Evolutionary conservation across 2,329 filamentous ascomycete species (phyloP).

Genomic region (Colletotrichum sp.): DNA sequence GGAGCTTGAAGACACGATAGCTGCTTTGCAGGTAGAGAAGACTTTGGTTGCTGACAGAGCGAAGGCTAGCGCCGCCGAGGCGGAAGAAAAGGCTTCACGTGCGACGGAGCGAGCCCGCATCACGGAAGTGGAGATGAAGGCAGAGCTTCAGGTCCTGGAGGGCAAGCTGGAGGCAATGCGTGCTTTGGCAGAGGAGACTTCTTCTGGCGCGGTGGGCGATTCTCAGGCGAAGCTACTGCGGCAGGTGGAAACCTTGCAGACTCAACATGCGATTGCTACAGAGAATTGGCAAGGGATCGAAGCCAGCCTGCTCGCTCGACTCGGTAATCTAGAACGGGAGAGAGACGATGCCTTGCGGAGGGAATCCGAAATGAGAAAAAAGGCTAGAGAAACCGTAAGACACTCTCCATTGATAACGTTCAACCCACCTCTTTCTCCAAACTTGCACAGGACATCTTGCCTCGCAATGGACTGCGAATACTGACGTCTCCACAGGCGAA

Average conservation of each 20-base stretch:
- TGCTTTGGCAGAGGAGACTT: slow-evolving; percentile 84
- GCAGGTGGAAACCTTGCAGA: slow-evolving; percentile 94
- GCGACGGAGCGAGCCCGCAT: slow-evolving; percentile 73
- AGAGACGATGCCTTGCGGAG: slow-evolving; percentile 83
- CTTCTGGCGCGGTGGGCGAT: slow-evolving; percentile 81
- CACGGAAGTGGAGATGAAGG: slow-evolving; percentile 78
- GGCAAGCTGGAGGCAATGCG: slow-evolving; percentile 90
- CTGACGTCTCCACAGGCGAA: slow-evolving; percentile 57
- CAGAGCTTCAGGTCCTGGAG: slow-evolving; percentile 80
- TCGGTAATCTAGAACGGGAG: slow-evolving; percentile 84
- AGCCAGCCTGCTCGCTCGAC: slow-evolving; percentile 78
- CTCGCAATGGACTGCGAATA: not conserved
- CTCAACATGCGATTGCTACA: slow-evolving; percentile 90
- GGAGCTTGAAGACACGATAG: slow-evolving; percentile 62
- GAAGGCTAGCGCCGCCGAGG: slow-evolving; percentile 72
- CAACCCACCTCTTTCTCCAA: not conserved
- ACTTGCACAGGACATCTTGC: not conserved
- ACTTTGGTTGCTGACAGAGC: slow-evolving; percentile 69
- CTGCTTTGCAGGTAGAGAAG: slow-evolving; percentile 79
- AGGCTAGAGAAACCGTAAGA: slow-evolving; percentile 83
- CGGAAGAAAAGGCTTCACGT: slow-evolving; percentile 75
- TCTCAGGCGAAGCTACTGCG: slow-evolving; percentile 88
- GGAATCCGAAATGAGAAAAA: slow-evolving; percentile 87
- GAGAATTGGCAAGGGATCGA: slow-evolving; percentile 99
- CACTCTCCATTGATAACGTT: not conserved